These are phyloP conservation scores for Solanum ossicruentum DNA, from an alignment of 257 asterid species.

Conservation along the genomic window DNA sequence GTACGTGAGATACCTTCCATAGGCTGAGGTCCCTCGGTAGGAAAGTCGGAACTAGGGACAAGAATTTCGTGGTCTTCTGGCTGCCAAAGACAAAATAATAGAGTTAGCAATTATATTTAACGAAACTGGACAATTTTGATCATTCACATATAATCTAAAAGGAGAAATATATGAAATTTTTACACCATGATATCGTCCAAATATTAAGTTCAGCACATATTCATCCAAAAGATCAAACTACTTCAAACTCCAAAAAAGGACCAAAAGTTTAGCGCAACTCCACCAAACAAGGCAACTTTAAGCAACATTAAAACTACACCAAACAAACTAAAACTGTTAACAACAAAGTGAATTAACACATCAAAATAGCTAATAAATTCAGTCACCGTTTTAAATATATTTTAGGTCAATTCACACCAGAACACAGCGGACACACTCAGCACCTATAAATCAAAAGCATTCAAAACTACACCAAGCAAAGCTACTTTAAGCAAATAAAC, in stretches of 20 bases:
- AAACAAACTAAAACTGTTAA: neutral
- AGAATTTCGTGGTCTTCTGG: constrained; percentile 58
- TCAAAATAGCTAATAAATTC: neutral
- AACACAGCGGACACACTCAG: neutral
- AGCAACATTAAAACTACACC: neutral
- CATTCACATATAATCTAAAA: neutral
- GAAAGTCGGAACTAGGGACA: constrained; percentile 45
- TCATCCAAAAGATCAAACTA: neutral
- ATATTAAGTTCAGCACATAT: neutral
- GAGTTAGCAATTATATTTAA: constrained; percentile 18
- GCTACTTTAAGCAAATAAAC: neutral
- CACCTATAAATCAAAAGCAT: neutral
- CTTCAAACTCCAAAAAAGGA: neutral
- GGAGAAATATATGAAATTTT: neutral
- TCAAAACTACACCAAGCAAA: neutral
- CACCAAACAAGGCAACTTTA: neutral
- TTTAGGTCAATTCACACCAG: constrained; percentile 2
- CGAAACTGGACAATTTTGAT: constrained; percentile 6
- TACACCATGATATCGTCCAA: neutral
- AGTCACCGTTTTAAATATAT: neutral
- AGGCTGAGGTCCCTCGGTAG: constrained; percentile 49
- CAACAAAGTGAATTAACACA: neutral
- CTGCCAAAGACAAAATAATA: constrained; percentile 18
- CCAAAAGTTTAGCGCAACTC: neutral
- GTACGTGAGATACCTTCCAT: constrained; percentile 48